Evolutionary conservation across 2,329 filamentous ascomycete species (phyloP), one percentile per base, ranked within the genome.

Genomic region (Nigrospora oryzae): DNA sequence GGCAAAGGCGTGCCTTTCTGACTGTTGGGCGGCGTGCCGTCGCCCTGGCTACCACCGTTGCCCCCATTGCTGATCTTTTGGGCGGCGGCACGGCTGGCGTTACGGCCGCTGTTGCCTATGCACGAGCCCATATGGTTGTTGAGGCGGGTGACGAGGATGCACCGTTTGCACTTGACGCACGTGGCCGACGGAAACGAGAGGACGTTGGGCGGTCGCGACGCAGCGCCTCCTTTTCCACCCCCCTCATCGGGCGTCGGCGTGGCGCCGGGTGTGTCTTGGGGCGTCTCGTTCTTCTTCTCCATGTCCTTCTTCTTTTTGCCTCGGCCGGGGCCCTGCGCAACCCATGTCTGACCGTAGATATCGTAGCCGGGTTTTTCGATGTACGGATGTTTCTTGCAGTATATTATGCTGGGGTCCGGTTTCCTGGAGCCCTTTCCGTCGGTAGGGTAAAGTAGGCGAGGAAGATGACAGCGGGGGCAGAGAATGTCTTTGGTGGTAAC

Each of bases 301-400:
- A 82, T 81, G 61, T 83, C 84, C 72, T 86, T 89, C 75, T 84
- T 89, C 70, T 86, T 86, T 69, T 86, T 86, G 48, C 84, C 85
- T 48, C 84, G 76, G 13, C 81, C 81, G 17, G 81, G 81, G 0
- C 77, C 77, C 17, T 84, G 83, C 15, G 81, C 81, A 13, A 86
- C 82, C 75, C 86, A 90, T 28, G 84, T 86, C 63, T 89, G 87
- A 42, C 84, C 86, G 63, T 89, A 89, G 51, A 90, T 87, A 63
- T 91, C 86, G 65, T 82, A 85, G 48, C 84, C 84, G 2, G 80
- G 73, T 60, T 86, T 83, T 53, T 86, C 79, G 49, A 88, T 85
- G 69, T 84, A 90, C 0, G 86, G 85, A 49, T 84, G 81, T 52
- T 82, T 81, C 64, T 86, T 87, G 74, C 86, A 91, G 70, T 89